Evolutionary conservation across 129 eudicot species (phyloP), one percentile per base, ranked within the genome.

Genomic region (Chrysanthemum seticuspe): DNA sequence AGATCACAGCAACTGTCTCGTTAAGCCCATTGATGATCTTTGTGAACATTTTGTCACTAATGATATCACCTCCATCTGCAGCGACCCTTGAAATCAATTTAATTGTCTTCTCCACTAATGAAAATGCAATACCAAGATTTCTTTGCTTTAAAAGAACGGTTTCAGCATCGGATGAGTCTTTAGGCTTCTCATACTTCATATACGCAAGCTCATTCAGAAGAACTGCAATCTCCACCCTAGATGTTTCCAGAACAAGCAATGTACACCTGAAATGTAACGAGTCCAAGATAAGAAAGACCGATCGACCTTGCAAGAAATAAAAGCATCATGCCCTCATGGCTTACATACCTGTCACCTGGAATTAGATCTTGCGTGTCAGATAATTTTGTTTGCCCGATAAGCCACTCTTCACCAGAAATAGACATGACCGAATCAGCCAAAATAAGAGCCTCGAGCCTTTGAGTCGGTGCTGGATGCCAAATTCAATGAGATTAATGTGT

Each of bases 211-310:
- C 98, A 81, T 94, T 94, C 57, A 94, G 88, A 80, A 94, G 87
- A 78, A 94, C 96, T 75, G 98, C 96, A 74, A 90, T 81, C 80
- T 94, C 98, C 64, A 94, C 90, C 77, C 98, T 90, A 3, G 98
- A 86, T 54, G 96, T 76, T 88, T 94, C 98, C 51, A 94, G 81
- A 75, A 94, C 91, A 73, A 94, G 93, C 79, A 90, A 85, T 83
- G 88, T 78, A 81, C 98, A 94, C 88, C 97, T 92, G 90, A 15
- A 62, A 73, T 31, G 65, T 53, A 76, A 67, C 40, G 47, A 48
- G 50, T 36, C 65, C 60, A 36, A 55, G 72, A 54, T 13, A 48
- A 80, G 69, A 2, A 75, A 63, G 31, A 29, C 4, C 48, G 62
- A 73, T 55, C 21, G 76, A 47, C 34, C 18, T 62, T 72, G 81